These are phyloP conservation scores for Pelargonium nanum DNA, from an alignment of 345 rosid genomes.

Conservation along the genomic window DNA sequence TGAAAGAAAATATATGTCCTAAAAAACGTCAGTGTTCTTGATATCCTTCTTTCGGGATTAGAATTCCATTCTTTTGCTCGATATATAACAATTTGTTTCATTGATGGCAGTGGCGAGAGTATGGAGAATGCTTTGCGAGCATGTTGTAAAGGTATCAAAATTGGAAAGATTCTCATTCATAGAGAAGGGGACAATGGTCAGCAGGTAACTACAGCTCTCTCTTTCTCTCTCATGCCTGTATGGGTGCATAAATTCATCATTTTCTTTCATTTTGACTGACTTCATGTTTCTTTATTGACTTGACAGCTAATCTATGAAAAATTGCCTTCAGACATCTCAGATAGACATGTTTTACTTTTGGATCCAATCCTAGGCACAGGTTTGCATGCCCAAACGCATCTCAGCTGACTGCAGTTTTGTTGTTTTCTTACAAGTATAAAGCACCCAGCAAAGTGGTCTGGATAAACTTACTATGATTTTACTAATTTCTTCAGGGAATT, in stretches of 20 bases:
- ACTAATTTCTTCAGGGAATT: slow-evolving; percentile 47
- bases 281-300: slow-evolving; percentile 1
- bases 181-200: slow-evolving; percentile 98
- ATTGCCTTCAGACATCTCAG: slow-evolving; percentile 79
- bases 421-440: background rate
- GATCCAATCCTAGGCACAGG: slow-evolving; percentile 99
- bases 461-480: no score
- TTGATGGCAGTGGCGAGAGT: slow-evolving; percentile 74
- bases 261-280: slow-evolving; percentile 8
- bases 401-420: background rate
- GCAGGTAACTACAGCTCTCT: slow-evolving; percentile 37
- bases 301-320: slow-evolving; percentile 86
- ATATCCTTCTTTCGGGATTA: slow-evolving; percentile 1
- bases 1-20: background rate
- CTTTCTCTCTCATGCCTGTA: background rate
- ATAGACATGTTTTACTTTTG: slow-evolving; percentile 79
- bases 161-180: slow-evolving; percentile 92
- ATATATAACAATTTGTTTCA: slow-evolving; percentile 7
- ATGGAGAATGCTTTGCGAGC: slow-evolving; percentile 99
- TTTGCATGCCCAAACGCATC: slow-evolving; percentile 11
- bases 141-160: slow-evolving; percentile 95
- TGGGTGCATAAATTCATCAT: background rate
- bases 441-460: background rate
- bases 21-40: no score
- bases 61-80: background rate